Conservation (phyloP, 139 green algal genomes). For the Tetradesmus lagerheimii region DNA sequence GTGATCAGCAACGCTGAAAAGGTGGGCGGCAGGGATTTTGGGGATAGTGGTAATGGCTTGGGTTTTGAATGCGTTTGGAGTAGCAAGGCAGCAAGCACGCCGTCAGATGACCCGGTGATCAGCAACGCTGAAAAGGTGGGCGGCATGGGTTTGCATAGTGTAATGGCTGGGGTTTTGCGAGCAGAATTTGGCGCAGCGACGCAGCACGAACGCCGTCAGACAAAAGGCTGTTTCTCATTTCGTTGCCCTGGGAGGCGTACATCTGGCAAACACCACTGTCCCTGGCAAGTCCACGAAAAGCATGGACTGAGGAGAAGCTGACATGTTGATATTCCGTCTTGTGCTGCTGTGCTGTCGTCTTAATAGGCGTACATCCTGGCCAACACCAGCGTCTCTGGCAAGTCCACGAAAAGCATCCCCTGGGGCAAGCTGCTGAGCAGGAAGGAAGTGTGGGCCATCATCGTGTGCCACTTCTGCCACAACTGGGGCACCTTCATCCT, state of each 20-base stretch:
- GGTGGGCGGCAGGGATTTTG: not conserved
- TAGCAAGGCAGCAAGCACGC: not conserved
- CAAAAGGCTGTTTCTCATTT: too few relatives aligned
- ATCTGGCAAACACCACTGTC: not conserved
- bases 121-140: not conserved
- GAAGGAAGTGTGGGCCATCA: conserved; percentile 97
- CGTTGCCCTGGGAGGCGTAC: too few relatives aligned
- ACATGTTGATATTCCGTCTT: too few relatives aligned
- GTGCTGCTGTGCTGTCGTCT: not conserved
- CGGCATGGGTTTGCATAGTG: too few relatives aligned
- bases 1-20: not conserved
- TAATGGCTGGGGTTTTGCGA: not conserved
- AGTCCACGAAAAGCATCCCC: conserved; percentile 72
- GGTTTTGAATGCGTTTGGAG: not conserved
- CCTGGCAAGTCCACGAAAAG: too few relatives aligned
- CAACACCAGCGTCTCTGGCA: conserved; percentile 47
- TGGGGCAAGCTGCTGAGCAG: conserved; percentile 90
- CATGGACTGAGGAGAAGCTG: too few relatives aligned
- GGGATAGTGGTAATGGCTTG: not conserved
- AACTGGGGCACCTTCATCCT: conserved; percentile 99
- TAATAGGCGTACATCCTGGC: conserved; percentile 58
- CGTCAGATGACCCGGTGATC: not conserved
- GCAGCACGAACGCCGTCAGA: not conserved
- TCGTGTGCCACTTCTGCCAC: conserved; percentile 98
- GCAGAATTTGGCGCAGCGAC: not conserved